Evolutionary conservation across 2,329 filamentous ascomycete genomes (phyloP).

Genomic region (Alternaria sp.): DNA sequence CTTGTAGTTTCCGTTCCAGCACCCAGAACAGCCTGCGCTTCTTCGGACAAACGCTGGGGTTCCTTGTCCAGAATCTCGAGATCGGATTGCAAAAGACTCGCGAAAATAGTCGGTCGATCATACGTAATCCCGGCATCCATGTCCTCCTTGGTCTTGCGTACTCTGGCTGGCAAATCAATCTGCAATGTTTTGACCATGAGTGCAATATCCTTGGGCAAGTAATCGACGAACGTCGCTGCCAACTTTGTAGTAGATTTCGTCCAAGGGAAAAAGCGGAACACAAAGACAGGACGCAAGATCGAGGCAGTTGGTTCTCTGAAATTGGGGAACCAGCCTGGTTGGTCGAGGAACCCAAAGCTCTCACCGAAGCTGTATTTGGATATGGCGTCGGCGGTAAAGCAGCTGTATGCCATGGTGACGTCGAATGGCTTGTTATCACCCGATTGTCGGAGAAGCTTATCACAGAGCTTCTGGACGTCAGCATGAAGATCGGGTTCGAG

Average conservation of each 20-base stretch:
- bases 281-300: constrained; percentile 30
- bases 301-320: constrained; percentile 33
- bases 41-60: constrained; percentile 40
- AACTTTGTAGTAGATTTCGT: constrained; percentile 28
- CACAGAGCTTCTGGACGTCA: constrained; percentile 34
- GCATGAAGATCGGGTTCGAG: constrained; percentile 34
- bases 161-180: constrained; percentile 34
- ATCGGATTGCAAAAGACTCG: constrained; percentile 27
- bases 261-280: constrained; percentile 38
- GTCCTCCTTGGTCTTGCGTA: constrained; percentile 31
- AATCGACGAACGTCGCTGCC: constrained; percentile 28
- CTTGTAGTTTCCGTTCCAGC: constrained; percentile 49
- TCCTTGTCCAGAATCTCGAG: constrained; percentile 28
- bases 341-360: constrained; percentile 35
- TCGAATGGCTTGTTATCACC: constrained; percentile 29
- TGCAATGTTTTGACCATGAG: constrained; percentile 36
- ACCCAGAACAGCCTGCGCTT: constrained; percentile 42
- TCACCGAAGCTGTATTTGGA: constrained; percentile 35
- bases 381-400: constrained; percentile 37
- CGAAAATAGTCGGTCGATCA: constrained; percentile 35
- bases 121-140: constrained; percentile 34
- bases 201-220: constrained; percentile 30
- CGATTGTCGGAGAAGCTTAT: constrained; percentile 32
- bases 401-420: constrained; percentile 38
- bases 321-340: constrained; percentile 37